Conservation (phyloP, 2,329 filamentous ascomycete genomes). For the Biscogniauxia mediterranea region DNA sequence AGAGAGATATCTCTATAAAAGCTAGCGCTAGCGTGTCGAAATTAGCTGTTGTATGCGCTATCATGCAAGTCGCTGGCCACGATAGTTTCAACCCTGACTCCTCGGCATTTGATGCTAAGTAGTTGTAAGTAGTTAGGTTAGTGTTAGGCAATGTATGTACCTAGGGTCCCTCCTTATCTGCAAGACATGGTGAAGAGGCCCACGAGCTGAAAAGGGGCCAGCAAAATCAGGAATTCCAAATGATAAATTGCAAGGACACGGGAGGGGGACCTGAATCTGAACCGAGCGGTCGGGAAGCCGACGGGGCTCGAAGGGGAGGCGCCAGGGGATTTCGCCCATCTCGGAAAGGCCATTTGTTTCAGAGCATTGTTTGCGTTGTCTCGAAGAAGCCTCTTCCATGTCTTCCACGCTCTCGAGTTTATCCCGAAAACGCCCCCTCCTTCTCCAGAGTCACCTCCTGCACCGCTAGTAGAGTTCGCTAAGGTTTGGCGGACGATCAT, state of each 20-base stretch:
- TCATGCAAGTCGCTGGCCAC: neutral
- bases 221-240: neutral
- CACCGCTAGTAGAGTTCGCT: too few relatives aligned
- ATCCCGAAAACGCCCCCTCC: too few relatives aligned
- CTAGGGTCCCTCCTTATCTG: neutral
- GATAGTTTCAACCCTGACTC: neutral
- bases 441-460: too few relatives aligned
- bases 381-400: constrained; percentile 1
- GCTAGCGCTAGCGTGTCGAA: neutral
- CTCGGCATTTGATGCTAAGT: neutral
- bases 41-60: neutral
- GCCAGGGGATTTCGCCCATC: neutral
- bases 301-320: neutral
- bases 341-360: neutral
- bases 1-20: neutral
- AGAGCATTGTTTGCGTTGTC: constrained; percentile 1
- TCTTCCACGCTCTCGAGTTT: neutral
- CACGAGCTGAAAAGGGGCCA: neutral
- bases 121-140: neutral
- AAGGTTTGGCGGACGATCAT: neutral
- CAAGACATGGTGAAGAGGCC: neutral
- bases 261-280: constrained; percentile 6
- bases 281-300: constrained; percentile 7
- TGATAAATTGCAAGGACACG: neutral
- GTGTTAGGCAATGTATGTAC: neutral